Evolutionary conservation across 371 early-diverging fungal species (phyloP).

Genomic region (Phascolomyces articulosus): DNA sequence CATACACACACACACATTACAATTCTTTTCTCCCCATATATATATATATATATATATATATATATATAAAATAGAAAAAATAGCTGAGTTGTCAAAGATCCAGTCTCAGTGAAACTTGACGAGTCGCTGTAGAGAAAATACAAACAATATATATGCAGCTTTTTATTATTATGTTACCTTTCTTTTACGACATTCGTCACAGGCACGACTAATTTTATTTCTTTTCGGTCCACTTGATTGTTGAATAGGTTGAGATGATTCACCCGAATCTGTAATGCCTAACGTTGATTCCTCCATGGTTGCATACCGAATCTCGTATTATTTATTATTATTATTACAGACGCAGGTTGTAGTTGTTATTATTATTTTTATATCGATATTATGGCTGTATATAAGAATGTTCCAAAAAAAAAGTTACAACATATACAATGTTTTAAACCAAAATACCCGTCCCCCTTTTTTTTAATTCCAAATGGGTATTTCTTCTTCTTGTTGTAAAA

Average conservation of each 20-base stretch:
- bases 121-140: slow-evolving; percentile 24
- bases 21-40: background rate
- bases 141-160: slow-evolving; percentile 18
- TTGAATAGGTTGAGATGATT: slow-evolving; percentile 17
- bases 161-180: slow-evolving; percentile 32
- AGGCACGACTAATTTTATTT: slow-evolving; percentile 46
- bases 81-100: slow-evolving; percentile 16
- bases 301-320: slow-evolving; percentile 18
- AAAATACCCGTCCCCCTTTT: no score
- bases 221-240: slow-evolving; percentile 35
- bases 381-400: no score
- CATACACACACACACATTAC: background rate
- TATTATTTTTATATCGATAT: no score
- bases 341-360: no score
- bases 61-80: no score
- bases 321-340: no score
- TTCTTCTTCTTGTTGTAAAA: no score
- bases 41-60: background rate
- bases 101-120: slow-evolving; percentile 39
- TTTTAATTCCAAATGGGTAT: no score
- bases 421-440: no score
- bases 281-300: slow-evolving; percentile 41
- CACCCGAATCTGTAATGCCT: slow-evolving; percentile 35
- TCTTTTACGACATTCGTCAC: slow-evolving; percentile 56
- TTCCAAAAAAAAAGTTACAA: no score